Evolutionary conservation across 2,329 filamentous ascomycete genomes (phyloP), one percentile per base, ranked within the genome.

Genomic region (Epichloe glyceriae): DNA sequence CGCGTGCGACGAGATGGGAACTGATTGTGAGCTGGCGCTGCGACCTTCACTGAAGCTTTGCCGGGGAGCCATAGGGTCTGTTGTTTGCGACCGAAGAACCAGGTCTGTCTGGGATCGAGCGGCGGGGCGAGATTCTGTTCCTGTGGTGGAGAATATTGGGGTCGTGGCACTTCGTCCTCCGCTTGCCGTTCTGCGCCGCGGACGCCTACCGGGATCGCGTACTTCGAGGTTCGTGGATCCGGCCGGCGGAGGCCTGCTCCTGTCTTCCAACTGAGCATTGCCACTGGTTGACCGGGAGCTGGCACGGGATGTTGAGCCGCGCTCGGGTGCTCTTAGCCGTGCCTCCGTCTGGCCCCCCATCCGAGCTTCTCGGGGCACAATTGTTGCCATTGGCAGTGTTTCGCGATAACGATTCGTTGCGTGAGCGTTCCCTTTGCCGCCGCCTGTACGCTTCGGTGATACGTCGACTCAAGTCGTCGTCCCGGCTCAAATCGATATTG

Each of bases 371-470:
- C n/a, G 71, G 67, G 52, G 61, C 63, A n/a, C 61, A 62, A 57
- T 69, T 69, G 54, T 66, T 73, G 53, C 73, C 72, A 58, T 72
- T 68, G 11, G 66, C 64, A 19, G 42, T 17, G 42, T 48, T 15
- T 11, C 49, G 41, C 17, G 34, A 17, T 15, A 46, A 49, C 11
- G 69, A 60, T 59, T 77, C 73, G 39, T 70, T 68, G 12, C 77
- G 73, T n/a, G 72, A 63, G 53, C 79, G 70, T 54, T 83, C 80
- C 42, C 75, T 78, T 61, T 94, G 88, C 33, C 88, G 76, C 54
- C 87, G 78, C 52, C 87, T 75, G 61, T 94, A 95, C 2, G 88
- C 88, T 60, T 94, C 87, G 2, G 89, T 90, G 58, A 97, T 95
- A 53, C 86, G 82, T 61, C 91, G 86, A 56, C 87, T 95, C 15